These are phyloP conservation scores for Stephanodiscus minutulus DNA, from an alignment of 108 stramenopile species.

Conservation along the genomic window DNA sequence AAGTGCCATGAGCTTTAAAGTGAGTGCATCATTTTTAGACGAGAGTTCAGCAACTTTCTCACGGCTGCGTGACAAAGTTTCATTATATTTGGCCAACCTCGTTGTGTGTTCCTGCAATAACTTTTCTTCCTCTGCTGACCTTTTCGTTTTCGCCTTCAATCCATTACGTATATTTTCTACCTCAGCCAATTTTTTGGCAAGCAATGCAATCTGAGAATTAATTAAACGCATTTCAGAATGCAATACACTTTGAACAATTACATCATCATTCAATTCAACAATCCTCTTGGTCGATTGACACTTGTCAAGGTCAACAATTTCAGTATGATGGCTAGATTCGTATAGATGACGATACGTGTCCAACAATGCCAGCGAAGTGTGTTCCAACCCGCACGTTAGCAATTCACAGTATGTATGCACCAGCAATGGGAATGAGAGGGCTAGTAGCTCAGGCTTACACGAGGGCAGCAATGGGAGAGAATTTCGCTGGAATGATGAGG, in stretches of 20 bases:
- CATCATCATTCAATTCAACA: slow-evolving; percentile 61
- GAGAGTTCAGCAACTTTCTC: slow-evolving; percentile 63
- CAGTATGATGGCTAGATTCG: slow-evolving; percentile 63
- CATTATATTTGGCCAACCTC: slow-evolving; percentile 19
- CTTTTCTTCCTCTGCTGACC: slow-evolving; percentile 21
- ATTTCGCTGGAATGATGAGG: slow-evolving; percentile 15
- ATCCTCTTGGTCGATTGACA: slow-evolving; percentile 67
- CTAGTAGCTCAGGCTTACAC: slow-evolving; percentile 78
- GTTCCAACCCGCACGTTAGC: slow-evolving; percentile 78
- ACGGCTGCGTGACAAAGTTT: slow-evolving; percentile 35
- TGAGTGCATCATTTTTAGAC: slow-evolving; percentile 44
- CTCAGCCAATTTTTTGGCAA: slow-evolving; percentile 25
- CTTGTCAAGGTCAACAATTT: slow-evolving; percentile 68
- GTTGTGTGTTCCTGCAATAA: slow-evolving; percentile 10
- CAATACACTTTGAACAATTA: slow-evolving; percentile 19
- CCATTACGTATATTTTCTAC: slow-evolving; percentile 8
- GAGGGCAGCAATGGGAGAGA: slow-evolving; percentile 60
- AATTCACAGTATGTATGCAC: slow-evolving; percentile 90
- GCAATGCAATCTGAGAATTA: slow-evolving; percentile 17
- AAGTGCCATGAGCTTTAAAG: slow-evolving; percentile 60
- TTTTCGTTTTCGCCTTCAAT: slow-evolving; percentile 29
- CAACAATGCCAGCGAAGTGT: slow-evolving; percentile 69
- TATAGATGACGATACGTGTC: slow-evolving; percentile 78
- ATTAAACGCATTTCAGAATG: slow-evolving; percentile 23
- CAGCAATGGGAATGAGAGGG: slow-evolving; percentile 84